phyloP scores from a whole-genome alignment of 202 grass and related monocot genomes.

The Setaria viridis region DNA sequence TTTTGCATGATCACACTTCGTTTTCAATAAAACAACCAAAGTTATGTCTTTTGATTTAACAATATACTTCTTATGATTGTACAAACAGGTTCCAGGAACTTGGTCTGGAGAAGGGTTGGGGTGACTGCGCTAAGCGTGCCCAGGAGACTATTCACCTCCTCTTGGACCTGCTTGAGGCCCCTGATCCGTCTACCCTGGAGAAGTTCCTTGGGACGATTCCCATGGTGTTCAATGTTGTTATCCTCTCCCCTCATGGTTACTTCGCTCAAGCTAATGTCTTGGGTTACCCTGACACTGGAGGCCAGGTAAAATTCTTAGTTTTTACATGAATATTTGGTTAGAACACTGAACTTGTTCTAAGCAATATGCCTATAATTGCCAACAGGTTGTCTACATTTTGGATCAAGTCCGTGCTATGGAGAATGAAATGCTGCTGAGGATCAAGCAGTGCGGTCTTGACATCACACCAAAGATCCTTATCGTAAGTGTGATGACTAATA shows the following conservation, averaged over 20 bases:
- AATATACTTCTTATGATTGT: conserved; percentile 1
- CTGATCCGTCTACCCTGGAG: conserved; percentile 87
- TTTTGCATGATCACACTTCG: neutral
- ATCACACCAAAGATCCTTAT: conserved; percentile 97
- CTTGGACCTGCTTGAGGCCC: conserved; percentile 95
- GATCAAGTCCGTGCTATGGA: conserved; percentile 99
- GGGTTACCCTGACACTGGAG: conserved; percentile 98
- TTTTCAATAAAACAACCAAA: neutral
- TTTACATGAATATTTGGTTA: neutral
- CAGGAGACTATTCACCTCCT: conserved; percentile 93
- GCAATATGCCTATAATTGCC: conserved; percentile 19
- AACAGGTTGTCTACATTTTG: conserved; percentile 97
- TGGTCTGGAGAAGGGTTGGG: conserved; percentile 96
- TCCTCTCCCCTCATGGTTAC: conserved; percentile 94
- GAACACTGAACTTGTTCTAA: conserved; percentile 2
- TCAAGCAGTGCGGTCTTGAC: conserved; percentile 95
- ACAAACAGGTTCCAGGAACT: conserved; percentile 92
- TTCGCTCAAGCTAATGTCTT: conserved; percentile 98
- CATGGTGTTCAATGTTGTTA: conserved; percentile 98
- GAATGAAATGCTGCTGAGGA: conserved; percentile 93
- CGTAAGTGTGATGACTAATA: conserved; percentile 58
- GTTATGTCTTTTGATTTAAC: conserved; percentile 3
- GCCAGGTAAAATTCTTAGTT: conserved; percentile 62
- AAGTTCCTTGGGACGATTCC: conserved; percentile 97
- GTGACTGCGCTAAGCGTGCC: conserved; percentile 75